A percentile compares a stretch with the other conserved stretches of the same genome.
Evolutionary conservation across 192 early-diverging fungal species (phyloP).

Genomic region (Linnemannia hyalina): DNA sequence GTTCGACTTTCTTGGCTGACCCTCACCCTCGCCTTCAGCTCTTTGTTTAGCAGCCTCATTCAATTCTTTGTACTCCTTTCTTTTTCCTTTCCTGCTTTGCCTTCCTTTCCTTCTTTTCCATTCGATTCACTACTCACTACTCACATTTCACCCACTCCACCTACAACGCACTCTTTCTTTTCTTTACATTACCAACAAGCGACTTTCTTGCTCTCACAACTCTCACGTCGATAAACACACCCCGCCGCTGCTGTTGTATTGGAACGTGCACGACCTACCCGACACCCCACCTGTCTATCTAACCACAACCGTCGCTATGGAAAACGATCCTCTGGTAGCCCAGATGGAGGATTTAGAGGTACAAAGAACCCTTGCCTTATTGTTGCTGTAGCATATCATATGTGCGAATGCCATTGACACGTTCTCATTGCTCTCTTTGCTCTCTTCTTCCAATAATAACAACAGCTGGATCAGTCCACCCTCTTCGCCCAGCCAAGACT

Average conservation of each 20-base stretch:
- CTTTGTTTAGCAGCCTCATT: not conserved
- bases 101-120: not conserved
- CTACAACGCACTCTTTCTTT: not conserved
- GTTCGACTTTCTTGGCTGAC: constrained; percentile 4
- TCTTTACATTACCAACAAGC: not conserved
- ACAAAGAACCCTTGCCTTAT: not conserved
- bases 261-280: not conserved
- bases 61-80: not conserved
- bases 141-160: not conserved
- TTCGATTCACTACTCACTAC: not conserved
- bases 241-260: no score
- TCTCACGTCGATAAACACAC: no score
- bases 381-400: not conserved
- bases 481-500: constrained; percentile 47
- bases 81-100: no score
- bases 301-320: constrained; percentile 15
- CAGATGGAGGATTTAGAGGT: constrained; percentile 56
- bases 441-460: not conserved
- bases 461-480: constrained; percentile 24
- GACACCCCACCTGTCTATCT: not conserved
- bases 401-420: not conserved
- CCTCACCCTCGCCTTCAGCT: not conserved
- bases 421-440: not conserved
- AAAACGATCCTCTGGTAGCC: constrained; percentile 37
- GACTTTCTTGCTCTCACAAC: no score